A percentile compares a stretch with the other conserved stretches of the same genome.
Conservation (phyloP, 208 protist genomes). For the Leishmania braziliensis region DNA sequence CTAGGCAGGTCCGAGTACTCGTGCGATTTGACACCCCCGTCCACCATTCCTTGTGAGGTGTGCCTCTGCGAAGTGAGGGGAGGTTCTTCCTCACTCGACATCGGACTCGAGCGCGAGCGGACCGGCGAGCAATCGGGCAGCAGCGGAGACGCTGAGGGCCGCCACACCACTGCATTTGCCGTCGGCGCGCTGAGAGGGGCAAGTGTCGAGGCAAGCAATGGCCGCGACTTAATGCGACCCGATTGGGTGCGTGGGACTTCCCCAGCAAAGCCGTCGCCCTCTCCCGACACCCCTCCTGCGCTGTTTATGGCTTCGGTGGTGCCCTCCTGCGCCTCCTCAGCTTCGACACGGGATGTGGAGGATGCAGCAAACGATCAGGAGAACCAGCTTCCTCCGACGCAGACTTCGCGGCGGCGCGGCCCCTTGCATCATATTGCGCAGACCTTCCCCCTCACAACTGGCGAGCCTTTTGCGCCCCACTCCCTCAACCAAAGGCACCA, state of each 20-base stretch:
- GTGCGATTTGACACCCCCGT: constrained; percentile 4
- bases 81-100: not conserved
- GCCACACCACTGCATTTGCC: constrained; percentile 28
- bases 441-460: not conserved
- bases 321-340: not conserved
- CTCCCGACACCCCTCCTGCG: not conserved
- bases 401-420: constrained; percentile 22
- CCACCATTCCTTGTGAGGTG: constrained; percentile 16
- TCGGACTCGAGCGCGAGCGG: not conserved
- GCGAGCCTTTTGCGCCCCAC: not conserved
- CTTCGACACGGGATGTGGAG: not conserved
- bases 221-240: not conserved
- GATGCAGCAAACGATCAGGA: not conserved
- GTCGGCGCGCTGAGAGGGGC: constrained; percentile 6
- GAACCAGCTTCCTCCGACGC: constrained; percentile 17
- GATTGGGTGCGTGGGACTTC: constrained; percentile 10
- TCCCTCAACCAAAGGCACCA: not conserved
- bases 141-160: constrained; percentile 6
- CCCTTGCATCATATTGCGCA: not conserved
- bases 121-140: not conserved
- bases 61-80: not conserved
- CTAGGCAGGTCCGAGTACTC: constrained; percentile 8
- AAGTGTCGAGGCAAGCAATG: not conserved
- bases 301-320: not conserved
- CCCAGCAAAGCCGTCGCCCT: constrained; percentile 9